Percentiles rank a stretch among this genome's conserved stretches.
Evolutionary conservation across 345 rosid species (phyloP).

Genomic region (Hirschfeldia incana): DNA sequence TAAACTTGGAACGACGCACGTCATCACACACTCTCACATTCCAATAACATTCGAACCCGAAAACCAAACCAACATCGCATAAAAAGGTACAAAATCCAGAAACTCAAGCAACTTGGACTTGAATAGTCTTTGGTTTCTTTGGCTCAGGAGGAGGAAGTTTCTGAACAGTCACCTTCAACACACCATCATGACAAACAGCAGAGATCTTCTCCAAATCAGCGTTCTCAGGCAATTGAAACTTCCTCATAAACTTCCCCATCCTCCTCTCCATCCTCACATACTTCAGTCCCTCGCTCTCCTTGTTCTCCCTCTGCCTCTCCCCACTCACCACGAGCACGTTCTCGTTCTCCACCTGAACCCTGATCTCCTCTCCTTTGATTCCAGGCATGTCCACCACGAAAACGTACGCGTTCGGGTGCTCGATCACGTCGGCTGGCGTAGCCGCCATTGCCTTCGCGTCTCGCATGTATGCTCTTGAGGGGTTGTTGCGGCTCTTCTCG

Average conservation of each 20-base stretch:
- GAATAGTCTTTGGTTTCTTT: conserved; percentile 66
- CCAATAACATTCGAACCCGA: not conserved
- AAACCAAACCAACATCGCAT: not conserved
- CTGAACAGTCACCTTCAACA: conserved; percentile 68
- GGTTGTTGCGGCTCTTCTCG: conserved; percentile 45
- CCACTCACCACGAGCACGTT: conserved; percentile 65
- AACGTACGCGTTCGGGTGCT: conserved; percentile 49
- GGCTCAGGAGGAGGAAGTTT: conserved; percentile 87
- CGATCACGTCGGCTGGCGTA: conserved; percentile 78
- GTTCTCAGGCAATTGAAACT: conserved; percentile 68
- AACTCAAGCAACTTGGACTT: conserved; percentile 67
- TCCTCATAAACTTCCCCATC: conserved; percentile 76
- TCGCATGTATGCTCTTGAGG: conserved; percentile 54
- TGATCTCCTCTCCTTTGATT: conserved; percentile 59
- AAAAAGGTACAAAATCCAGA: not conserved
- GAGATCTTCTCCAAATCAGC: conserved; percentile 59
- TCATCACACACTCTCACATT: not conserved
- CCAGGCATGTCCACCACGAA: conserved; percentile 90
- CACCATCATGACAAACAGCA: conserved; percentile 74
- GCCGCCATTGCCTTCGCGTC: conserved; percentile 86
- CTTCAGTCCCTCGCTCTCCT: conserved; percentile 60
- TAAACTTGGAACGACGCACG: not conserved
- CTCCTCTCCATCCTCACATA: conserved; percentile 83
- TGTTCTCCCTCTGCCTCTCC: conserved; percentile 58
- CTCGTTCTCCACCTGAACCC: conserved; percentile 76